phyloP scores from a whole-genome alignment of 2,329 filamentous ascomycete genomes.

The Ceratocystis destructans region DNA sequence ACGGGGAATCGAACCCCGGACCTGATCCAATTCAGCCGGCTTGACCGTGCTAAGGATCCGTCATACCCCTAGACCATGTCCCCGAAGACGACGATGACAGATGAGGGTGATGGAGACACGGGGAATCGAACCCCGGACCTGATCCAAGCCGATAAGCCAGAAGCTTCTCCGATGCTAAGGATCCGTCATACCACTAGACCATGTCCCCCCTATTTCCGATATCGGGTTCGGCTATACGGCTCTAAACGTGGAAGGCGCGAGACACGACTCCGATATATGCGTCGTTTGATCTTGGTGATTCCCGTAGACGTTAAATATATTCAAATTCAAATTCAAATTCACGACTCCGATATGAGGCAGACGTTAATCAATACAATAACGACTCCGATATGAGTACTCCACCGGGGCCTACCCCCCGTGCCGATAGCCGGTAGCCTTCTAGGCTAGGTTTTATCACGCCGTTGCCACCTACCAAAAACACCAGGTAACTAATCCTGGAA shows the following conservation, averaged over 20 bases:
- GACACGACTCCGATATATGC: too few relatives aligned
- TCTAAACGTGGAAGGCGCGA: neutral
- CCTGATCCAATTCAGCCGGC: slow-evolving; percentile 16
- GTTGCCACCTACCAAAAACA: too few relatives aligned
- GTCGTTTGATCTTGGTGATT: too few relatives aligned
- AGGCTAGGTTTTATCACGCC: too few relatives aligned
- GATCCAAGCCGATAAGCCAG: slow-evolving; percentile 12
- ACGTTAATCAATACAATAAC: too few relatives aligned
- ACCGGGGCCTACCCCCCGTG: too few relatives aligned
- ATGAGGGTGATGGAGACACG: slow-evolving; percentile 18
- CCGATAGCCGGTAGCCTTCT: too few relatives aligned
- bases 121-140: slow-evolving; percentile 20
- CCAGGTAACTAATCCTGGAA: too few relatives aligned
- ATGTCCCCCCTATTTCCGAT: neutral
- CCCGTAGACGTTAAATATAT: too few relatives aligned
- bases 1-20: slow-evolving; percentile 20
- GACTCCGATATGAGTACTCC: too few relatives aligned
- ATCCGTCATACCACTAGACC: slow-evolving; percentile 6
- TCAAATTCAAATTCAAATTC: neutral
- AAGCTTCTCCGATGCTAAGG: neutral
- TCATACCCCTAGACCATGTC: slow-evolving; percentile 20
- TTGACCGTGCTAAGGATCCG: slow-evolving; percentile 19
- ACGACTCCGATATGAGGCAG: neutral
- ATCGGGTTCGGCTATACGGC: neutral
- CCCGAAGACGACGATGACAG: neutral